Base-by-base conservation (phyloP, 169 alveolate species). In the Plasmodium adleri region DNA sequence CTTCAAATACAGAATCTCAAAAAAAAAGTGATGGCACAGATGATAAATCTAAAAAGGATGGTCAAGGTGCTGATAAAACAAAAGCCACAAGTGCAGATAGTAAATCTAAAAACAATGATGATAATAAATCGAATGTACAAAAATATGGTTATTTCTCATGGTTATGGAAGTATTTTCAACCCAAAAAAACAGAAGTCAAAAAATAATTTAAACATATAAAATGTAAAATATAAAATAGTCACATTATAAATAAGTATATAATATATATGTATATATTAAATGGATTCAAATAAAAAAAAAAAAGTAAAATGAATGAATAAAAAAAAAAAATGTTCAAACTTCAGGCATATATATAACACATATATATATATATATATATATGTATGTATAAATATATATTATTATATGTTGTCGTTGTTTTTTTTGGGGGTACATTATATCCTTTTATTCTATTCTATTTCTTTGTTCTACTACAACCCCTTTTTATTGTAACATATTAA, bases 91-190 rank as follows among this genome's bases (percentile, higher is more conserved):
- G 45, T 17, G 60, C n/a, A 50, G 72, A 58, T 15, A 12, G n/a
- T 47, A 74, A 74, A 63, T 0, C 71, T 15, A 59, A 74, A 76
- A 76, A 64, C 20, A 76, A 74, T 74, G 50, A 28, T 17, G 72
- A 58, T 73, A 13, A 39, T 22, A 56, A 54, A 62, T 50, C 52
- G 50, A n/a, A 17, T 39, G 59, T 22, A 32, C 88, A 76, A 22
- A 71, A 76, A 15, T 32, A 32, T 15, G 88, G 88, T 3, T 63
- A 49, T 12, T 76, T 76, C 43, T 63, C 88, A 26, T 76, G 88
- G 88, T 15, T 76, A 56, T 76, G 88, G 88, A 76, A 59, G 32
- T 76, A 76, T 28, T 74, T 74, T 74, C 43, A 28, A 28, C 88
- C 88, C 9, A 74, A 47, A 28, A 28, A 28, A 28, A 28, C 43